These are phyloP conservation scores for Jaapia argillacea DNA, from an alignment of 768 basidiomycete species.

Conservation along the genomic window DNA sequence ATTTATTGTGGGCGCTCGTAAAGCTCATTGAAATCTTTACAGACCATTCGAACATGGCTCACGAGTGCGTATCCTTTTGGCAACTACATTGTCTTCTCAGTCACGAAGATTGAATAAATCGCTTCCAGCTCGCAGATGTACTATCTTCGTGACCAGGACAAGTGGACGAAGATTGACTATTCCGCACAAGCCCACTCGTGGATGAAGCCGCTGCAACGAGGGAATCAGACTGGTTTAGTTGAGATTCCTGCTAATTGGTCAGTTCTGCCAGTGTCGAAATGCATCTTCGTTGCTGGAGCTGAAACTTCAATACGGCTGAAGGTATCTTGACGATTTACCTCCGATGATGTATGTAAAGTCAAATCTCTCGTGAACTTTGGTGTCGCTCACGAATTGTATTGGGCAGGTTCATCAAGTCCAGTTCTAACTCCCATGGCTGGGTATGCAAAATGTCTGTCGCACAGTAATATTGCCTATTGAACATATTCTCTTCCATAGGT, in stretches of 20 bases:
- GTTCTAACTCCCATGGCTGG: conserved; percentile 65
- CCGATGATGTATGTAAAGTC: conserved; percentile 48
- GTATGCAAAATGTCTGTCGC: too few species aligned
- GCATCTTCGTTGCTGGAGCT: neutral
- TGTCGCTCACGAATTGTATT: neutral
- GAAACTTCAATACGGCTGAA: conserved; percentile 10
- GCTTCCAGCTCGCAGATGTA: conserved; percentile 44
- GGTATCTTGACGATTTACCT: conserved; percentile 66
- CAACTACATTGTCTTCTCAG: neutral
- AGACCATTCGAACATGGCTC: conserved; percentile 53
- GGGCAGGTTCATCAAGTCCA: conserved; percentile 58
- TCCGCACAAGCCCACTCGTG: conserved; percentile 44
- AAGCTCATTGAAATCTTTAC: conserved; percentile 1
- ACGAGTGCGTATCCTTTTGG: conserved; percentile 24
- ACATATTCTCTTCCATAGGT: conserved; percentile 34
- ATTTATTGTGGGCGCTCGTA: neutral
- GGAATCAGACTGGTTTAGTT: conserved; percentile 52
- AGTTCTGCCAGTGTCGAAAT: conserved; percentile 1
- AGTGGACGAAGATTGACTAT: conserved; percentile 69
- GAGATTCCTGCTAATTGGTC: conserved; percentile 68
- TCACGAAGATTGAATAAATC: conserved; percentile 9
- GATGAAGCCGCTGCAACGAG: conserved; percentile 66
- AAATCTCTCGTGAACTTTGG: conserved; percentile 5
- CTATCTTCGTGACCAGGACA: conserved; percentile 58
- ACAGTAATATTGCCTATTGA: too few species aligned